Evolutionary conservation across 2,329 filamentous ascomycete species (phyloP).

Genomic region (Tolypocladium album): DNA sequence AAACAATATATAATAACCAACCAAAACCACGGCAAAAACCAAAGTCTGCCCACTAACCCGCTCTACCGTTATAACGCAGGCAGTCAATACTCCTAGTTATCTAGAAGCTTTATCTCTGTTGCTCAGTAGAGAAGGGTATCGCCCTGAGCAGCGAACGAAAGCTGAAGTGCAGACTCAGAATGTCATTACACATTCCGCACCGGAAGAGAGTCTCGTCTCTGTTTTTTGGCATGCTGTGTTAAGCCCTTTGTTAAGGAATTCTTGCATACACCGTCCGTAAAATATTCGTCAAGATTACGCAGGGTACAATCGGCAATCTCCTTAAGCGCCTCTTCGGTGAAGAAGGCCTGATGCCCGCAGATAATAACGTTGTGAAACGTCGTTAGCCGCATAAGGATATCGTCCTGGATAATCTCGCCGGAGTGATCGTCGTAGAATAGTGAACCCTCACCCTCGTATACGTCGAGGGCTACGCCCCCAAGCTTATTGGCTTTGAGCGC

Average conservation of each 20-base stretch:
- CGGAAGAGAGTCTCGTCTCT: constrained; percentile 3
- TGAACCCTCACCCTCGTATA: constrained; percentile 53
- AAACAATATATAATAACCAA: no score
- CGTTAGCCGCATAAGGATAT: constrained; percentile 53
- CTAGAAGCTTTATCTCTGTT: no score
- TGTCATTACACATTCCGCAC: constrained; percentile 8
- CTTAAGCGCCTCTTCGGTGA: constrained; percentile 52
- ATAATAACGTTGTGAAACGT: constrained; percentile 59
- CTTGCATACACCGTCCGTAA: constrained; percentile 16
- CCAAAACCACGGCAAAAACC: no score
- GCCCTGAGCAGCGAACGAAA: no score
- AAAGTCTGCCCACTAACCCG: no score
- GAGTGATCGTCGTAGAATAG: constrained; percentile 59
- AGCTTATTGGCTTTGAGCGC: constrained; percentile 49
- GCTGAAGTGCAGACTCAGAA: no score
- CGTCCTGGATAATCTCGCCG: constrained; percentile 54
- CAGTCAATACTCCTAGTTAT: no score
- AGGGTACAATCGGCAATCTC: constrained; percentile 54
- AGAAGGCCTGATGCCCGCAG: constrained; percentile 60
- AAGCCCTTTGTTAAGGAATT: constrained; percentile 21
- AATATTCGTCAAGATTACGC: constrained; percentile 40
- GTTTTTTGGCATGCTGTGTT: not conserved
- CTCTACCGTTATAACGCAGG: no score
- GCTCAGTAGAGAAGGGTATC: no score
- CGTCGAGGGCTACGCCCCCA: constrained; percentile 54